Evolutionary conservation across 805 yeast species (phyloP), one percentile per base, ranked within the genome.

Genomic region (Myxozyma monticola): DNA sequence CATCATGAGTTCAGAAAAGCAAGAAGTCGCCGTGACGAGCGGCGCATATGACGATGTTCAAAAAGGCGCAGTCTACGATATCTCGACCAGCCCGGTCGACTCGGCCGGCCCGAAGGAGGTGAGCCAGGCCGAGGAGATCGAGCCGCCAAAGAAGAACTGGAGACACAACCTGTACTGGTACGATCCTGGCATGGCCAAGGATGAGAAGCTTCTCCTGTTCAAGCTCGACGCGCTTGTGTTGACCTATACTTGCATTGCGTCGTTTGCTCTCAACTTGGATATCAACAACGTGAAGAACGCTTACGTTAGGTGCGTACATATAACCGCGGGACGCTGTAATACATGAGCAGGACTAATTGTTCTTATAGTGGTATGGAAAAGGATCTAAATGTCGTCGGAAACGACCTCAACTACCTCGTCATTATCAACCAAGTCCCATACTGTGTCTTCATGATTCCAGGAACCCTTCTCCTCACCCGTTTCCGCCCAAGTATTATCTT

Each of bases 351-450:
- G n/a, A 62, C 71, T 22, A 71, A 75, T 55, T 76, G 4, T 22
- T 37, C 3, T 24, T 60, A 79, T 25, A 71, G 80, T 12, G 83
- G 83, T 7, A 76, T 80, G 82, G 68, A 75, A 50, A 77, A 75
- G 52, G 84, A 56, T 20, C 66, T 77, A 37, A 30, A 56, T 17
- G 58, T 69, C 44, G 66, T 62, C 15, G 79, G 77, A 2, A 71
- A 77, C 51, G 78, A 77, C 55, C 67, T 76, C 39, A 71, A 2
- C 40, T 37, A 36, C 29, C 43, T 51, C 21, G 48, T 45, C 2
- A 30, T 51, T n/a, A 34, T 48, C 37, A 51, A 51, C 33, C 52
- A 46, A 29, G 42, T 42, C 25, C 56, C 56, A 3, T 76, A 76
- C 58, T 72, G 76, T 41, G 65, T 76, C 3, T 72, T 74, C 47